phyloP scores from a whole-genome alignment of 352 stramenopile species.

The Phytophthora pluvialis region DNA sequence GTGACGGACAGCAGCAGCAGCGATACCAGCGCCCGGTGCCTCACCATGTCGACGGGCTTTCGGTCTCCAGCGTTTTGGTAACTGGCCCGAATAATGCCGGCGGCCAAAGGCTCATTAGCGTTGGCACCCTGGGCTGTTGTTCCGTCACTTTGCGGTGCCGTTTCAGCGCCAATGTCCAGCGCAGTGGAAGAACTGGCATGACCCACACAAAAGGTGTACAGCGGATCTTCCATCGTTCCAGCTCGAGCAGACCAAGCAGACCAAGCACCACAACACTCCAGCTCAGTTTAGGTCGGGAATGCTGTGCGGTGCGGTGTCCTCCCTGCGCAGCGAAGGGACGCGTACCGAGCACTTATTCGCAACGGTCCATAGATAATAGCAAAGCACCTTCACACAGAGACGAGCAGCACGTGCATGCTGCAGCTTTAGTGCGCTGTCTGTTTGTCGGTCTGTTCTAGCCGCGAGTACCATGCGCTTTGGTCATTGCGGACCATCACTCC shows the following conservation, averaged over 20 bases:
- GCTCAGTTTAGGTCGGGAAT: background rate
- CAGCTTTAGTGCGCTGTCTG: too few relatives aligned
- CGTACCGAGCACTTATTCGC: background rate
- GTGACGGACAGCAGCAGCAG: constrained; percentile 8
- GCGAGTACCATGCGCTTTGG: too few relatives aligned
- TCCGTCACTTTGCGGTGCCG: constrained; percentile 19
- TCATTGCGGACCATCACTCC: too few relatives aligned
- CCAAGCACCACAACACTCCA: too few relatives aligned
- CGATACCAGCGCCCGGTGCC: background rate
- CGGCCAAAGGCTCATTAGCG: background rate
- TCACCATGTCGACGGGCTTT: constrained; percentile 18
- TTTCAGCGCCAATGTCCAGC: constrained; percentile 22
- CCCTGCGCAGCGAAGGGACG: background rate
- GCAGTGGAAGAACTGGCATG: background rate
- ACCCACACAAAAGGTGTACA: constrained; percentile 6
- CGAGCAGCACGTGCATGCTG: background rate
- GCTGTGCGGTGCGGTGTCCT: background rate
- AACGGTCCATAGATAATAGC: background rate
- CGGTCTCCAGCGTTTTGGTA: constrained; percentile 25
- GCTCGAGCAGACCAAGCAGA: background rate
- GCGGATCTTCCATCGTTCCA: constrained; percentile 23
- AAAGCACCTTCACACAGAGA: background rate
- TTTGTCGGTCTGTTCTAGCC: too few relatives aligned
- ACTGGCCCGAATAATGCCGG: constrained; percentile 27
- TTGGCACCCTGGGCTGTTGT: constrained; percentile 10